These are phyloP conservation scores for Cenchrus americanus DNA, from an alignment of 176 grass and related monocot species.

Conservation along the genomic window DNA sequence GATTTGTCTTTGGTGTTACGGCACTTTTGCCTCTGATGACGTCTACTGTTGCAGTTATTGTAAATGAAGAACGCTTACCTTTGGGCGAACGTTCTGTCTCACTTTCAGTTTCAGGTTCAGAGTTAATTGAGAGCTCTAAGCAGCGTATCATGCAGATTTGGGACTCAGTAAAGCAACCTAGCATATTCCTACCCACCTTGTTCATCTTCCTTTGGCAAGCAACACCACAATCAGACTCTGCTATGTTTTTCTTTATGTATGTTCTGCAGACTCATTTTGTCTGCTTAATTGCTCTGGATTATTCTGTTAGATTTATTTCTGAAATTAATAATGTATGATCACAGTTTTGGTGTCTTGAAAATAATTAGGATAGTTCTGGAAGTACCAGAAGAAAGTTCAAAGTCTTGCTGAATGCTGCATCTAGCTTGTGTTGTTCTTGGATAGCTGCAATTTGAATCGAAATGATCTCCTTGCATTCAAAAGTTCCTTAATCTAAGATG, in stretches of 20 bases:
- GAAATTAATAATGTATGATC: neutral
- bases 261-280: conserved; percentile 37
- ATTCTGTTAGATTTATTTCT: conserved; percentile 17
- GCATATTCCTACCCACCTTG: conserved; percentile 83
- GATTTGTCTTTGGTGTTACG: conserved; percentile 96
- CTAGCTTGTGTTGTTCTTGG: conserved; percentile 12
- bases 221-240: conserved; percentile 93
- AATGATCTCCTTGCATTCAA: conserved; percentile 2
- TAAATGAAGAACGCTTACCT: conserved; percentile 69
- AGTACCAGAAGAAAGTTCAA: neutral
- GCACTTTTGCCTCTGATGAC: conserved; percentile 90
- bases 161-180: conserved; percentile 81
- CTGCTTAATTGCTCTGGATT: conserved; percentile 31
- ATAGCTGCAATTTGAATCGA: conserved; percentile 23
- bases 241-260: conserved; percentile 94
- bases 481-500: conserved; percentile 7
- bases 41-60: conserved; percentile 87
- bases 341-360: neutral
- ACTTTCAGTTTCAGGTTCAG: conserved; percentile 52
- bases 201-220: conserved; percentile 99
- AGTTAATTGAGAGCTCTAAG: conserved; percentile 74
- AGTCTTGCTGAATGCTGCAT: conserved; percentile 16
- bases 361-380: neutral
- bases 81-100: conserved; percentile 44
- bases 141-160: conserved; percentile 73